Conservation (phyloP, 2,329 filamentous ascomycete species). For the Furcasterigmium furcatum region DNA sequence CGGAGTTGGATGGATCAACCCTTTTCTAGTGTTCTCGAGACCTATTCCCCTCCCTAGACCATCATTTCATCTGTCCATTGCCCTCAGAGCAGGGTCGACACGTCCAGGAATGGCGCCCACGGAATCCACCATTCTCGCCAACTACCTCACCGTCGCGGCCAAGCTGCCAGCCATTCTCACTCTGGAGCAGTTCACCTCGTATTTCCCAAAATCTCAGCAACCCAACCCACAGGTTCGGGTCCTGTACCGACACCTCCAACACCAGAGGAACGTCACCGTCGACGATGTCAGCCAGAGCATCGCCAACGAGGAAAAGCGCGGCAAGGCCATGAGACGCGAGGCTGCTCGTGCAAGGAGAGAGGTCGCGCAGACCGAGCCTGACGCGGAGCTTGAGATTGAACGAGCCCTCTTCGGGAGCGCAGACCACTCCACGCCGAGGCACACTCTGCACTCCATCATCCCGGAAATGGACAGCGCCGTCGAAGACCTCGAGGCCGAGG, state of each 20-base stretch:
- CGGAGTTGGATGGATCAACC: no score
- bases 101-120: slow-evolving; percentile 62
- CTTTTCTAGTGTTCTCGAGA: no score
- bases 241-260: slow-evolving; percentile 77
- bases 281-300: slow-evolving; percentile 67
- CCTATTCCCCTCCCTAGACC: no score
- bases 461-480: slow-evolving; percentile 67
- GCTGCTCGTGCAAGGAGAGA: slow-evolving; percentile 51
- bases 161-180: slow-evolving; percentile 71
- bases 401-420: slow-evolving; percentile 54
- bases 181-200: slow-evolving; percentile 68
- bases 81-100: no score
- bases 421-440: slow-evolving; percentile 44
- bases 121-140: slow-evolving; percentile 70
- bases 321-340: slow-evolving; percentile 54
- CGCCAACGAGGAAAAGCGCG: slow-evolving; percentile 58
- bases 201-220: slow-evolving; percentile 69
- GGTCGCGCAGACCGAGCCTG: slow-evolving; percentile 51
- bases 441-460: slow-evolving; percentile 63
- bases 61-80: no score
- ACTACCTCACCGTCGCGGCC: slow-evolving; percentile 76
- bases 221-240: slow-evolving; percentile 63
- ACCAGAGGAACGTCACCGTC: slow-evolving; percentile 65
- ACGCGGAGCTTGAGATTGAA: slow-evolving; percentile 64
- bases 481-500: slow-evolving; percentile 63